A percentile compares a stretch with the other conserved stretches of the same genome.
These are phyloP conservation scores for Vachellia collinsii DNA, from an alignment of 306 rosid genomes.

Conservation along the genomic window DNA sequence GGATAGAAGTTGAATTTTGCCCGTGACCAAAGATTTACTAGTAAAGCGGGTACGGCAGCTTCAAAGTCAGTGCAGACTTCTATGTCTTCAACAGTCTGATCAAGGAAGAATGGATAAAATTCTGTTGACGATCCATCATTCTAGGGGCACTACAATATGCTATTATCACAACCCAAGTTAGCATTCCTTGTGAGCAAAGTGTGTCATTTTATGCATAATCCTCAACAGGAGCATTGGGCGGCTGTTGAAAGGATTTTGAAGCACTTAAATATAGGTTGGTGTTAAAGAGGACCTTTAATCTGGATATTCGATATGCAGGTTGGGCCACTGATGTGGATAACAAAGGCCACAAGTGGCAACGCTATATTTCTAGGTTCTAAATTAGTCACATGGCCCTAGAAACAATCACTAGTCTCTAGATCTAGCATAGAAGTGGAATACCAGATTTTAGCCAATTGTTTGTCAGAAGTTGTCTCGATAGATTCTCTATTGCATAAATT, in stretches of 20 bases:
- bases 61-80: not conserved
- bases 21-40: not conserved
- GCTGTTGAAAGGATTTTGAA: not conserved
- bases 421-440: not conserved
- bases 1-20: not conserved
- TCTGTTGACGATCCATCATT: not conserved
- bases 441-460: not conserved
- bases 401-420: not conserved
- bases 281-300: no score
- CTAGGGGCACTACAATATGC: not conserved
- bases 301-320: not conserved
- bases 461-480: not conserved
- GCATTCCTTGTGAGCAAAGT: not conserved
- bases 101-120: not conserved
- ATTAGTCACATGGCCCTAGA: not conserved
- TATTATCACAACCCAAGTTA: not conserved
- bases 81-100: not conserved
- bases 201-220: not conserved
- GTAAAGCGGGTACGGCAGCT: not conserved
- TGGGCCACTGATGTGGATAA: not conserved
- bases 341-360: not conserved
- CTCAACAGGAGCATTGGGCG: not conserved
- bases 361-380: not conserved
- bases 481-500: not conserved
- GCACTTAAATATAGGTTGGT: not conserved